Evolutionary conservation across 2,329 filamentous ascomycete species (phyloP).

Genomic region (Colletotrichum eleusines): DNA sequence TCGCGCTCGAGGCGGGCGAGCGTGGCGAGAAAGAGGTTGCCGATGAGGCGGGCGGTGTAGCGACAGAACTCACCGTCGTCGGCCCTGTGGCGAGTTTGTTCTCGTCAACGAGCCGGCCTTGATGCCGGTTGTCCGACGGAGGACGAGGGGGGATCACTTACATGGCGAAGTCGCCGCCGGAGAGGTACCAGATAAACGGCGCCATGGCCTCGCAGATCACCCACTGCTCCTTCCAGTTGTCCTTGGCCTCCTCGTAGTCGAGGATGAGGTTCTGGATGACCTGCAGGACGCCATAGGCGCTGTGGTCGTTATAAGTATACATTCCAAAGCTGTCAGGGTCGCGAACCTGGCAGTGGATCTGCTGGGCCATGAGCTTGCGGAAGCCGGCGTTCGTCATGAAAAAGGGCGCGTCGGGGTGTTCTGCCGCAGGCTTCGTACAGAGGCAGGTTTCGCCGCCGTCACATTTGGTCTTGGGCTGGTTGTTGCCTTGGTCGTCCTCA

Average conservation of each 20-base stretch:
- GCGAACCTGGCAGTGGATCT: constrained; percentile 22
- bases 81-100: constrained; percentile 17
- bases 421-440: constrained; percentile 41
- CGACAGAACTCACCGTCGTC: constrained; percentile 43
- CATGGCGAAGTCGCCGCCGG: constrained; percentile 26
- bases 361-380: constrained; percentile 30
- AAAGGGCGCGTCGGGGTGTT: constrained; percentile 37
- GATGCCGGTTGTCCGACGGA: not conserved
- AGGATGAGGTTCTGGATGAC: constrained; percentile 57
- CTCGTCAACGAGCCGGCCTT: not conserved
- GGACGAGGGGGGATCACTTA: not conserved
- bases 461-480: constrained; percentile 36
- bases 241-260: constrained; percentile 52
- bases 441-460: constrained; percentile 42
- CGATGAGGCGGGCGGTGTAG: constrained; percentile 45
- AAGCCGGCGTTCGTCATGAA: constrained; percentile 39
- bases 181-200: constrained; percentile 47
- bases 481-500: constrained; percentile 19
- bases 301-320: constrained; percentile 58
- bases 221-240: constrained; percentile 55
- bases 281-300: constrained; percentile 55
- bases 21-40: constrained; percentile 54
- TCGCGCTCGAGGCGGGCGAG: constrained; percentile 52
- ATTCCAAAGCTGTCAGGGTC: constrained; percentile 56
- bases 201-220: constrained; percentile 54